Conservation (phyloP, 495 filamentous ascomycete genomes). For the Cudoniella acicularis region DNA sequence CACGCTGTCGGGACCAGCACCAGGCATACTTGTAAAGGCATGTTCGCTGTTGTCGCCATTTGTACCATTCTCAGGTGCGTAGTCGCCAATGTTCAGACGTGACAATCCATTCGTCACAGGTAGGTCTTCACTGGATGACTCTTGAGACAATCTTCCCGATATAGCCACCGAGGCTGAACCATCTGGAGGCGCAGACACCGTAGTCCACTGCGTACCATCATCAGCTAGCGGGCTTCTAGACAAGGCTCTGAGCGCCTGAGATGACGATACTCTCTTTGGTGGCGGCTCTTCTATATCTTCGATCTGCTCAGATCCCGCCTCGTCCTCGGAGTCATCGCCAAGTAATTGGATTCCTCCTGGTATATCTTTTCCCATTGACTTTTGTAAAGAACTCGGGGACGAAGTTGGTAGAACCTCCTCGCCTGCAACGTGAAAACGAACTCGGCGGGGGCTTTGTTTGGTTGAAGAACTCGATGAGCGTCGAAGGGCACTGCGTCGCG, state of each 20-base stretch:
- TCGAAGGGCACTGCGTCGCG: constrained; percentile 45
- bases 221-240: constrained; percentile 26
- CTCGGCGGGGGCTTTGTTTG: constrained; percentile 44
- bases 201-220: constrained; percentile 29
- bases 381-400: constrained; percentile 31
- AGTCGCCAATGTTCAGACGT: not conserved
- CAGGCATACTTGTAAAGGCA: not conserved
- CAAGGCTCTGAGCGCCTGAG: constrained; percentile 25
- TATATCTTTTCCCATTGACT: constrained; percentile 19
- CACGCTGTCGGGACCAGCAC: not conserved
- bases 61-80: too few relatives aligned
- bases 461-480: constrained; percentile 42
- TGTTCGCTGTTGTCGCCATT: not conserved
- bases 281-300: constrained; percentile 23
- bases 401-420: constrained; percentile 49
- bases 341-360: not conserved
- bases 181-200: constrained; percentile 25
- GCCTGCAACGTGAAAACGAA: constrained; percentile 50
- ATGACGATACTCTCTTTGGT: constrained; percentile 26
- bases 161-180: constrained; percentile 20
- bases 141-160: not conserved
- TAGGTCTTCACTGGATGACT: constrained; percentile 1
- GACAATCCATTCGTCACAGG: not conserved
- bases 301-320: constrained; percentile 17
- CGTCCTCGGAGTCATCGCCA: constrained; percentile 14